Evolutionary conservation across 1,139 yeast genomes (phyloP), one percentile per base, ranked within the genome.

Genomic region (Suhomyces coccinellae): DNA sequence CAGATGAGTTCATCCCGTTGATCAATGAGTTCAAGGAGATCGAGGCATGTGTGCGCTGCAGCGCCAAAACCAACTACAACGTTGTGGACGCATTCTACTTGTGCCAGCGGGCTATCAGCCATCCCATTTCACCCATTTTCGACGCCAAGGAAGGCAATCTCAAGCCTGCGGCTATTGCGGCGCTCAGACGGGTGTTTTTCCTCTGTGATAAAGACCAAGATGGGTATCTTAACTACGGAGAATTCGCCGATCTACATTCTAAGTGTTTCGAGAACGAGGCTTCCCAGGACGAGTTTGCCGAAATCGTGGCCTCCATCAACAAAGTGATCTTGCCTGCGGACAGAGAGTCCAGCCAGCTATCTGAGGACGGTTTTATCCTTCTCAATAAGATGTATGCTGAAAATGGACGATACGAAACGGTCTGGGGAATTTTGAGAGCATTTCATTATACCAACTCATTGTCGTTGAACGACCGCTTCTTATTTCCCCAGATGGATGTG

Each of bases 371-470:
- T 0, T 93, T 93, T 56, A 67, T 93, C 6, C 67, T 81, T 1
- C 67, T 93, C 44, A 89, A 89, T 63, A 86, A 85, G 57, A 67
- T 87, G 30, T 93, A 86, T 61, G 95, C 95, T 1, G 96, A 89
- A 55, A 80, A 82, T 36, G 99, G 99, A 0, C 72, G 98, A 36
- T 98, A 93, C 61, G 99, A 93, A 62, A 91, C 98, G 0, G 85
- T 89, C 0, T 93, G 99, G 99, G 96, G 96, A 0, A 88, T 93
- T 16, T 63, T 93, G 27, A 66, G 99, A 44, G 79, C 90, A 1
- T 93, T 87, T 63, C 87, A 88, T 58, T 93, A 93, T 57, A 91
- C 98, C 0, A 95, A 93, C 58, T 90, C 98, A 0, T 69, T 93
- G 11, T 89, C 97, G 1, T 73, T 93, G 29, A 83, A 82, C 54